Evolutionary conservation across 805 yeast species (phyloP).

Genomic region (Kuraishia capsulata): DNA sequence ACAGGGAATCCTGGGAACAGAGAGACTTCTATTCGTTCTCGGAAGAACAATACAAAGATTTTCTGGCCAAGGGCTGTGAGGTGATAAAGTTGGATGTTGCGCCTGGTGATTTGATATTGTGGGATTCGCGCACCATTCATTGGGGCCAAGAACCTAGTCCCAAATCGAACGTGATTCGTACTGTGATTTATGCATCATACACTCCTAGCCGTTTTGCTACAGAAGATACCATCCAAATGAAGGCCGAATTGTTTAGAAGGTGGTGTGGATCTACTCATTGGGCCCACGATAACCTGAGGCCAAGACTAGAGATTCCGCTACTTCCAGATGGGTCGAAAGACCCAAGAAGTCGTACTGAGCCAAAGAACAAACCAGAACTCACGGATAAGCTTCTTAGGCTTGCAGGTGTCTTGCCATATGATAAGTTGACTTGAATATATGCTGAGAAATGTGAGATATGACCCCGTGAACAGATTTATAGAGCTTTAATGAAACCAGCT

Average conservation of each 20-base stretch:
- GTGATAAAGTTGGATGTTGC: conserved; percentile 18
- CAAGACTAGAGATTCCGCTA: conserved; percentile 2
- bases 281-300: conserved; percentile 20
- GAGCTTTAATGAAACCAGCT: too few species aligned
- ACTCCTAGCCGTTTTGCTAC: conserved; percentile 24
- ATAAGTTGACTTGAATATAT: too few species aligned
- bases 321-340: conserved; percentile 9
- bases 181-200: conserved; percentile 20
- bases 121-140: conserved; percentile 25
- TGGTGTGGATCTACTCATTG: conserved; percentile 22
- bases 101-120: conserved; percentile 24
- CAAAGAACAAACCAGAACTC: conserved; percentile 15
- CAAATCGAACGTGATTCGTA: conserved; percentile 16
- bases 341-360: conserved; percentile 15
- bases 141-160: conserved; percentile 20
- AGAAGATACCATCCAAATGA: conserved; percentile 12
- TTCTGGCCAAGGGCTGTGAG: conserved; percentile 15
- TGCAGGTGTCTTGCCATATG: conserved; percentile 13
- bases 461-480: too few species aligned
- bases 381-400: conserved; percentile 16
- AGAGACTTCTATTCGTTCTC: conserved; percentile 11
- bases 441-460: too few species aligned
- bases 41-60: conserved; percentile 13
- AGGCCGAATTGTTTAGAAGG: conserved; percentile 13
- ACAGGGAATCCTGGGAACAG: conserved; percentile 13